Conservation (phyloP, 768 basidiomycete species). For the Calvatia gigantea region DNA sequence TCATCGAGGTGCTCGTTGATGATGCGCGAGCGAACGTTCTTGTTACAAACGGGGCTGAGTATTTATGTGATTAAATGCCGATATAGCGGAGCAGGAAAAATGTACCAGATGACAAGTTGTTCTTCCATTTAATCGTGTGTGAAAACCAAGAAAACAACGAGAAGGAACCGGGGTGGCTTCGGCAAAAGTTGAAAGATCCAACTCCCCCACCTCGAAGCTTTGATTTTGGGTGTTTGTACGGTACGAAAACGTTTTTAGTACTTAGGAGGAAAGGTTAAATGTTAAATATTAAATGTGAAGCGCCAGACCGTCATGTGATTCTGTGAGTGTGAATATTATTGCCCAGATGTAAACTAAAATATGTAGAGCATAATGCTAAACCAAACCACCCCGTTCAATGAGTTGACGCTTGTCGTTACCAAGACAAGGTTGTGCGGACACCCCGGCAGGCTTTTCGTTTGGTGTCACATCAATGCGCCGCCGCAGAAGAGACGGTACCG, state of each 20-base stretch:
- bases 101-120: slow-evolving; percentile 8
- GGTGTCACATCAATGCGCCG: neutral
- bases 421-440: neutral
- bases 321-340: neutral
- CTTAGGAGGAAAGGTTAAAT: neutral
- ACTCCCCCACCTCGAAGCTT: neutral
- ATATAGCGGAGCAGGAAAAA: neutral
- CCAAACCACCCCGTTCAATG: slow-evolving; percentile 9
- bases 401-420: slow-evolving; percentile 1
- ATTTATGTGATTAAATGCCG: neutral
- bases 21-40: slow-evolving; percentile 31
- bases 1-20: slow-evolving; percentile 56
- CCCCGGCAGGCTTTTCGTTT: neutral
- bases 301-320: neutral
- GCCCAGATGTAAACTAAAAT: neutral
- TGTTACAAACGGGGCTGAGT: slow-evolving; percentile 47
- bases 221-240: neutral
- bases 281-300: neutral
- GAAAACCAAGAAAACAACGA: neutral
- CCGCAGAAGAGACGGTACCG: slow-evolving; percentile 14
- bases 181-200: neutral
- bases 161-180: too few relatives aligned
- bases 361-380: neutral
- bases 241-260: neutral
- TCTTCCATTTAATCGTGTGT: neutral